Evolutionary conservation across 495 filamentous ascomycete genomes (phyloP).

Genomic region (Penicillium robsamsonii): DNA sequence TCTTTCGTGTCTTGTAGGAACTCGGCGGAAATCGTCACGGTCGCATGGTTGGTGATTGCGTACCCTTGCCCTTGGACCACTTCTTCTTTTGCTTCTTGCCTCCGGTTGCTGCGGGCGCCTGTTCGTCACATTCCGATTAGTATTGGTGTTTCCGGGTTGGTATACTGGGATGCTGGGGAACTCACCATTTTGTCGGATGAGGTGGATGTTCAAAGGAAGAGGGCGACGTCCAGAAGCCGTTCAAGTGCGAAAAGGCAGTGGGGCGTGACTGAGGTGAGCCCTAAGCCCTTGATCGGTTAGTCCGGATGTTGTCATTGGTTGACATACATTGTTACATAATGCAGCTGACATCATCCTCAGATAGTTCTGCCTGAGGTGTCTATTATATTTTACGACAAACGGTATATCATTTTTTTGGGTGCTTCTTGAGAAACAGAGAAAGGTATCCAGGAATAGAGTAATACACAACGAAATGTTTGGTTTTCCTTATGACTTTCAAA

Average conservation of each 20-base stretch:
- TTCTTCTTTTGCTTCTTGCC: conserved; percentile 99
- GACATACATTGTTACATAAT: conserved; percentile 3
- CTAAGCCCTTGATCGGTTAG: conserved; percentile 45
- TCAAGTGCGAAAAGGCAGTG: conserved; percentile 52
- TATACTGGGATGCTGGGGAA: conserved; percentile 14
- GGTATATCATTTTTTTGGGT: not conserved
- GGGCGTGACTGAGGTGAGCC: conserved; percentile 44
- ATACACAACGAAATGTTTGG: not conserved
- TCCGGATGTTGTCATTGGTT: conserved; percentile 13
- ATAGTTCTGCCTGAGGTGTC: not conserved
- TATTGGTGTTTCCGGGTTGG: not conserved
- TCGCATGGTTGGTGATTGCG: conserved; percentile 34
- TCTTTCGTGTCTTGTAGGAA: conserved; percentile 13
- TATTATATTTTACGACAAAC: not conserved
- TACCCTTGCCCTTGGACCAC: conserved; percentile 99
- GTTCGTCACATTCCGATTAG: conserved; percentile 27
- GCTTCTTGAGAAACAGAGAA: not conserved
- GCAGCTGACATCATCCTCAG: conserved; percentile 1
- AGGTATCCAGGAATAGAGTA: not conserved
- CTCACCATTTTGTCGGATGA: conserved; percentile 54
- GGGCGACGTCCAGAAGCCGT: conserved; percentile 29
- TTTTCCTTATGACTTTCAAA: not conserved
- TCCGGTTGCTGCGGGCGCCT: conserved; percentile 78
- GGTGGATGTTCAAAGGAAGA: conserved; percentile 46
- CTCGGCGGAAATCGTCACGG: conserved; percentile 28